Evolutionary conservation across 257 asterid genomes (phyloP).

Genomic region (Fraxinus cuspidata): DNA sequence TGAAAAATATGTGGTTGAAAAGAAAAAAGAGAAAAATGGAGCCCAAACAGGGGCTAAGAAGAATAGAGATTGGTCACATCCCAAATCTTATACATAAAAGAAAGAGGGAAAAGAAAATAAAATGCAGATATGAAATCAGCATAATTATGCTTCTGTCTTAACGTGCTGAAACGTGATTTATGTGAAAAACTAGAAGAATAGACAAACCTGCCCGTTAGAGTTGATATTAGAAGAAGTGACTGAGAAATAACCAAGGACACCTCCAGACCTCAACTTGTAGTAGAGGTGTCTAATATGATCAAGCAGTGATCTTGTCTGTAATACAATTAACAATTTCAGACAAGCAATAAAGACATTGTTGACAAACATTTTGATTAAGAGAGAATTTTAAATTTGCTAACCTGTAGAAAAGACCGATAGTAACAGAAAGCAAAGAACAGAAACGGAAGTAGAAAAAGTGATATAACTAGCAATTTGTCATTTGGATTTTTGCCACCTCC

Average conservation of each 20-base stretch:
- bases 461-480: slow-evolving; percentile 61
- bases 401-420: slow-evolving; percentile 77
- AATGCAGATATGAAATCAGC: slow-evolving; percentile 1
- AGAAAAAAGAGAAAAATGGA: no score
- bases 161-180: background rate
- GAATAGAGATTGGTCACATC: slow-evolving; percentile 3
- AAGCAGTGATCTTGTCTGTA: slow-evolving; percentile 67
- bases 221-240: slow-evolving; percentile 61
- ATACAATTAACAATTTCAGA: slow-evolving; percentile 27
- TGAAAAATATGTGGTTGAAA: no score
- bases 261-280: slow-evolving; percentile 81
- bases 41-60: background rate
- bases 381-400: slow-evolving; percentile 32
- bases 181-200: slow-evolving; percentile 19
- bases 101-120: background rate
- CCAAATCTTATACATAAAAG: slow-evolving; percentile 15
- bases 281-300: slow-evolving; percentile 77
- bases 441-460: slow-evolving; percentile 76
- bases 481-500: slow-evolving; percentile 83
- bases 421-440: slow-evolving; percentile 59
- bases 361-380: slow-evolving; percentile 16
- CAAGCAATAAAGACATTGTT: slow-evolving; percentile 14
- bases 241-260: slow-evolving; percentile 56
- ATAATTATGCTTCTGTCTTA: slow-evolving; percentile 12
- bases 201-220: slow-evolving; percentile 74